Percentiles rank a stretch among this genome's conserved stretches.
phyloP scores from a whole-genome alignment of 2,329 filamentous ascomycete genomes.

The Colletotrichum spaethianum region DNA sequence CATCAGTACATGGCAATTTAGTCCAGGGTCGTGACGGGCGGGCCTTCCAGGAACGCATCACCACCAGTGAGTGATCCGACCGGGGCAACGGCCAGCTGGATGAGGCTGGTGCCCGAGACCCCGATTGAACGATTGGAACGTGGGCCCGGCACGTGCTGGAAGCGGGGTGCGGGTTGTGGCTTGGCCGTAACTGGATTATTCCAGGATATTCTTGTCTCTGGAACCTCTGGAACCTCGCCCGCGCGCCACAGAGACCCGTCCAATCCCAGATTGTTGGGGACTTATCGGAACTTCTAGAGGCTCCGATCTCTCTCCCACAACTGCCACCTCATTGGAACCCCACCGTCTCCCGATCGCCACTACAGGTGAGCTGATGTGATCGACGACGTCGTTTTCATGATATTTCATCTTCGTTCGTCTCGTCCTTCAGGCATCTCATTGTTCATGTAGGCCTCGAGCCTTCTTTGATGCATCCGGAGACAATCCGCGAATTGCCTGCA shows the following conservation, averaged over 20 bases:
- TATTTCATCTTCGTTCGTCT: not conserved
- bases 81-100: not conserved
- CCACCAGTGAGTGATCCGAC: not conserved
- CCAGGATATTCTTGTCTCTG: not conserved
- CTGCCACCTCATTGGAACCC: constrained; percentile 20
- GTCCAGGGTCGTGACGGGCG: not conserved
- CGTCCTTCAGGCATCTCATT: not conserved
- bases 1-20: not conserved
- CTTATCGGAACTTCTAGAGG: constrained; percentile 32
- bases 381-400: constrained; percentile 24
- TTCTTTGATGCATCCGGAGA: constrained; percentile 25
- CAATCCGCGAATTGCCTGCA: constrained; percentile 32
- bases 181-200: not conserved
- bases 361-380: constrained; percentile 31
- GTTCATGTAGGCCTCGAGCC: constrained; percentile 33
- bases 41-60: constrained; percentile 1
- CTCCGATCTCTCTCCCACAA: constrained; percentile 19
- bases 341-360: constrained; percentile 23
- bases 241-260: not conserved
- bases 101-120: not conserved
- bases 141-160: not conserved
- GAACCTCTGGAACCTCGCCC: constrained; percentile 2
- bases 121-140: constrained; percentile 3
- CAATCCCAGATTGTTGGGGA: constrained; percentile 25
- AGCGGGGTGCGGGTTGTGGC: constrained; percentile 5